Conservation (phyloP, 2,329 filamentous ascomycete species). For the Trichocomaceae sp. region DNA sequence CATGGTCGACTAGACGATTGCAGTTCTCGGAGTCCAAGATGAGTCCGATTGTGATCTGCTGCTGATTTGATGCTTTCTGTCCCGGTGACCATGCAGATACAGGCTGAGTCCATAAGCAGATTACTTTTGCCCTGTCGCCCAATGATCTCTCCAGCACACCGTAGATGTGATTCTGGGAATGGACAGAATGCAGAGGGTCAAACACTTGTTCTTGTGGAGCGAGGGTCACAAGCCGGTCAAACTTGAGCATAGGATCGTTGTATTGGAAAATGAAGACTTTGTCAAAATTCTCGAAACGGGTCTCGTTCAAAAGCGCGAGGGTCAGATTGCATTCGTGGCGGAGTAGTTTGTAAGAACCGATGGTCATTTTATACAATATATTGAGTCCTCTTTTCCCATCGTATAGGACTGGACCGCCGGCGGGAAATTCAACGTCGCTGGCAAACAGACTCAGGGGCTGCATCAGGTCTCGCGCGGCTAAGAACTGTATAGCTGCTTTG, state of each 20-base stretch:
- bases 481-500: constrained; percentile 85
- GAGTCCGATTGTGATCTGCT: constrained; percentile 56
- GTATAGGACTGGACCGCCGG: constrained; percentile 64
- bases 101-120: constrained; percentile 51
- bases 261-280: constrained; percentile 67
- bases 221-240: constrained; percentile 47
- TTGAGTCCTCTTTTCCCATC: constrained; percentile 72
- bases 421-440: constrained; percentile 27
- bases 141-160: constrained; percentile 63
- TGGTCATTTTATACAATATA: constrained; percentile 80
- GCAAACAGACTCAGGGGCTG: constrained; percentile 51
- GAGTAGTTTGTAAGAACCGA: constrained; percentile 71
- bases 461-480: constrained; percentile 67
- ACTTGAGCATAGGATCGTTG: constrained; percentile 47
- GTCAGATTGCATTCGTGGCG: constrained; percentile 69
- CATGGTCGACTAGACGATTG: constrained; percentile 74
- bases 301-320: constrained; percentile 66
- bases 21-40: constrained; percentile 67
- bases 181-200: constrained; percentile 25
- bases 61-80: constrained; percentile 27
- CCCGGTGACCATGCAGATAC: constrained; percentile 44
- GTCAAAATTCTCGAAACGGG: constrained; percentile 71
- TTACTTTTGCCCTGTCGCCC: constrained; percentile 63
- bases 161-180: constrained; percentile 46
- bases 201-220: constrained; percentile 20